phyloP scores from a whole-genome alignment of 2,329 filamentous ascomycete genomes.

The Ilyonectria mors-panacis region DNA sequence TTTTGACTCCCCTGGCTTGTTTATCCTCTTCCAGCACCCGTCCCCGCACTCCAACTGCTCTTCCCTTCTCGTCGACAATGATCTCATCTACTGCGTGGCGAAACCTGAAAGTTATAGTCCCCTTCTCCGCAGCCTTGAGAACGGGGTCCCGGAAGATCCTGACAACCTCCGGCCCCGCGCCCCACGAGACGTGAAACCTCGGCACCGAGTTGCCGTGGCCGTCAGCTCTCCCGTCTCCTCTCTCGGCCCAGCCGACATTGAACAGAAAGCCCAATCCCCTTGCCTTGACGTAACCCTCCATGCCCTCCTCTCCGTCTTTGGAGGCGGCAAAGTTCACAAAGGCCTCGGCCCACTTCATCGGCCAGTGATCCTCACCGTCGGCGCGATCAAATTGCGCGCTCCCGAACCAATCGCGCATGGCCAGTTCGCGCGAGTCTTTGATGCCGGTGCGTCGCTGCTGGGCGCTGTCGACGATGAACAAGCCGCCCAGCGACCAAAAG shows the following conservation, averaged over 20 bases:
- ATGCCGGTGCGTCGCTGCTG: conserved; percentile 72
- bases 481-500: conserved; percentile 74
- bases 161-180: conserved; percentile 73
- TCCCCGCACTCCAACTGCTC: conserved; percentile 68
- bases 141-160: conserved; percentile 71
- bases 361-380: conserved; percentile 68
- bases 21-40: conserved; percentile 67
- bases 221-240: conserved; percentile 68
- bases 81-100: conserved; percentile 71
- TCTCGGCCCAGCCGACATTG: conserved; percentile 74
- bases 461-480: conserved; percentile 72
- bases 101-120: conserved; percentile 69
- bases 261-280: conserved; percentile 67
- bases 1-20: conserved; percentile 65
- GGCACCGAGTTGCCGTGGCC: conserved; percentile 76
- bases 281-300: conserved; percentile 71
- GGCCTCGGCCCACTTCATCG: conserved; percentile 73
- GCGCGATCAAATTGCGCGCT: conserved; percentile 72
- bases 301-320: conserved; percentile 57
- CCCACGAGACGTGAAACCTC: conserved; percentile 75
- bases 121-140: conserved; percentile 64
- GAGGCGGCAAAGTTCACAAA: conserved; percentile 72
- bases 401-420: conserved; percentile 72
- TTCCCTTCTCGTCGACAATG: conserved; percentile 66
- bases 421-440: conserved; percentile 69